Evolutionary conservation across 176 grass and related monocot species (phyloP), one percentile per base, ranked within the genome.

Genomic region (Elymus sibiricus): DNA sequence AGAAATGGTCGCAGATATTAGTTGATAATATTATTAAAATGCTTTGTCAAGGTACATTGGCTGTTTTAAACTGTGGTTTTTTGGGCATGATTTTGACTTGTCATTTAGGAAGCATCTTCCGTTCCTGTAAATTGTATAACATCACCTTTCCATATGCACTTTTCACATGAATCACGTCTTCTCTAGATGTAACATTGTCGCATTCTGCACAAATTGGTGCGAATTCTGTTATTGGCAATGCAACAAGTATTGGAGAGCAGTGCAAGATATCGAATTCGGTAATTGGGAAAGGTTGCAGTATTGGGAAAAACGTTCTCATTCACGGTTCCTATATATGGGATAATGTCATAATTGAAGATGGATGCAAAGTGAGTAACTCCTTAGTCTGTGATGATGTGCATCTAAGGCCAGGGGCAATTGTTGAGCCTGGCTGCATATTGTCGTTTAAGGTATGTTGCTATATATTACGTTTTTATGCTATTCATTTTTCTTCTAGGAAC

Each of bases 271-370:
- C 80, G 6, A 90, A 93, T 86, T 94, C 97, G 62, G 88, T 99
- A 87, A 83, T 99, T 47, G 97, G 97, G 12, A 40, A 88, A 69
- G 82, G 82, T 56, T 99, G 94, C 77, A 87, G 32, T 78, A 94
- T 99, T 82, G 97, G 94, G 19, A 82, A 85, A 81, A 88, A 99
- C 34, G 92, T 96, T 75, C 75, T 76, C 58, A 92, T 96, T 84
- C 72, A 96, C 14, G 86, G 90, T 9, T 94, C 90, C 73, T 94
- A 94, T 64, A 87, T 99, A 81, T 99, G 97, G 97, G 88, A 93
- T 76, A 90, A 90, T 90, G 97, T 99, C 62, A 78, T 89, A 70
- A 93, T 99, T 78, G 94, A 99, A 91, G 97, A 99, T 90, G 92
- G 88, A 74, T 94, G 97, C 84, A 95, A 85, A 91, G 67, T 99